Evolutionary conservation across 1,139 yeast species (phyloP), one percentile per base, ranked within the genome.

Genomic region (Magnusiomyces sp.): DNA sequence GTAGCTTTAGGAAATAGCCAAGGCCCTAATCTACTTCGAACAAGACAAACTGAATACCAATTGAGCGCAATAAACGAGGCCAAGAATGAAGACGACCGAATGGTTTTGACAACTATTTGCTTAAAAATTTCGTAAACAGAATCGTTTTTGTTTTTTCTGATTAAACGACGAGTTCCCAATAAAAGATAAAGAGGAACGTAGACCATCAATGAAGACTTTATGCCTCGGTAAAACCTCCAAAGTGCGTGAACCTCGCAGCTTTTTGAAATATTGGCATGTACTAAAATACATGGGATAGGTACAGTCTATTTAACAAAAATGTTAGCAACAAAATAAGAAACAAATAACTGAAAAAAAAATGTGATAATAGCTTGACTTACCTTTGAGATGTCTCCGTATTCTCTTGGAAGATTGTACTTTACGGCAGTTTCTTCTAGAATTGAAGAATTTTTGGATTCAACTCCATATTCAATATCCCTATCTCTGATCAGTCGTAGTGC

Each of bases 41-140:
- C 64, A 11, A 69, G 54, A 51, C 76, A 72, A 11, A 71, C 71
- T 2, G 64, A 63, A 54, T 68, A 68, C 74, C 76, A 72, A 50
- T 65, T 62, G 20, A 71, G 60, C 6, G 64, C 61, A 14, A 70
- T 69, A 50, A 67, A 71, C 2, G 66, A 43, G 9, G 70, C 72
- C 43, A 72, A 58, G 55, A 72, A 72, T 14, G 68, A 59, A 10
- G 74, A 64, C 3, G 75, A 72, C 16, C 72, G 56, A 2, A 61
- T 48, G 2, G 68, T 58, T 27, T 58, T 45, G n/a, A 33, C 23
- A n/a, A 52, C 31, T 20, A 51, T 43, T 31, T 29, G 36, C 2
- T 19, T 13, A 14, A 9, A 40, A 17, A 45, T 46, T 43, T 54
- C 7, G 9, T 45, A 43, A 14, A 36, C 40, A n/a, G 47, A 49